A percentile compares a stretch with the other conserved stretches of the same genome.
Conservation (phyloP, 495 filamentous ascomycete genomes). For the Penicillium coffeae region DNA sequence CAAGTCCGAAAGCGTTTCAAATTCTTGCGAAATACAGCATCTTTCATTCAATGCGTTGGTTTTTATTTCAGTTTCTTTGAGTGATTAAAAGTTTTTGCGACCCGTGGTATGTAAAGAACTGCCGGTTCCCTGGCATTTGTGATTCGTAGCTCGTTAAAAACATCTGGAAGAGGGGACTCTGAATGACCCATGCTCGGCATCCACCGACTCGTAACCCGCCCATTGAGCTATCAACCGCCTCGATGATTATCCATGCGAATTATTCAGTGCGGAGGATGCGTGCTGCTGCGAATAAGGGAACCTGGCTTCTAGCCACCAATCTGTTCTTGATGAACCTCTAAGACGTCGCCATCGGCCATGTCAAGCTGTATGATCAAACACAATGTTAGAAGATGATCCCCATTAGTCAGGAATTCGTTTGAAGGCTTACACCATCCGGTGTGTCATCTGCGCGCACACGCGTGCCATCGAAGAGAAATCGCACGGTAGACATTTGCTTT, state of each 20-base stretch:
- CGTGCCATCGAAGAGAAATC: constrained; percentile 94
- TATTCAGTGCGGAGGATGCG: neutral
- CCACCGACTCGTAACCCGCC: neutral
- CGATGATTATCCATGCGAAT: neutral
- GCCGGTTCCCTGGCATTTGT: constrained; percentile 1
- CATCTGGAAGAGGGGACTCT: neutral
- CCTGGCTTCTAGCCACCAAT: constrained; percentile 63
- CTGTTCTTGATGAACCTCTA: constrained; percentile 98
- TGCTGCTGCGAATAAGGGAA: constrained; percentile 1
- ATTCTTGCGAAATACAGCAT: neutral
- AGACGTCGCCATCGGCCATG: constrained; percentile 93
- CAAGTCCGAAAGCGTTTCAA: no score
- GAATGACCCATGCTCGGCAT: neutral
- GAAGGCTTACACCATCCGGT: constrained; percentile 76
- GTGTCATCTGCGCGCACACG: constrained; percentile 86
- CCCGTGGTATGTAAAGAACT: constrained; percentile 4
- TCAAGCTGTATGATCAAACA: constrained; percentile 62
- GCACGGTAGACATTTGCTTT: constrained; percentile 76
- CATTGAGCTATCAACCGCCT: neutral
- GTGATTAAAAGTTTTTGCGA: neutral
- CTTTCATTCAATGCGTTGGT: neutral
- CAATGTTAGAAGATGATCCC: neutral
- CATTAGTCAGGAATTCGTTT: neutral
- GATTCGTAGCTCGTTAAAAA: constrained; percentile 22
- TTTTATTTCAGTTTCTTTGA: neutral